Evolutionary conservation across 805 yeast genomes (phyloP).

Genomic region (Myxozyma lipomycoides): DNA sequence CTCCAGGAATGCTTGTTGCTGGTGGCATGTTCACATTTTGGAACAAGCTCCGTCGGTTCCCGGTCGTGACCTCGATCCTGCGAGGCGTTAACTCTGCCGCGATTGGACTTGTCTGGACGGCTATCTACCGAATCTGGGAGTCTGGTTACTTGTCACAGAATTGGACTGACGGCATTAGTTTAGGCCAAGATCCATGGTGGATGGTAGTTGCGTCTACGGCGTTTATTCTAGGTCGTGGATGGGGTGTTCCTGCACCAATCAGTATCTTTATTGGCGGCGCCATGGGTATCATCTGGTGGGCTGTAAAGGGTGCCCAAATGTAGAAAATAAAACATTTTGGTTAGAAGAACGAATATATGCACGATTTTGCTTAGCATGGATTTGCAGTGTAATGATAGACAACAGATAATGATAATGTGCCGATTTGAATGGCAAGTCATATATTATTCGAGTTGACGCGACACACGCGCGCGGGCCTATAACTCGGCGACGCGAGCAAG

Average conservation of each 20-base stretch:
- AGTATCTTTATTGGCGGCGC: constrained; percentile 18
- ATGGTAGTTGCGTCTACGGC: constrained; percentile 19
- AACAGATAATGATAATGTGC: too few relatives aligned
- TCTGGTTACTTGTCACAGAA: constrained; percentile 14
- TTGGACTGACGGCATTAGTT: constrained; percentile 7
- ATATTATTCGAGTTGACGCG: too few relatives aligned
- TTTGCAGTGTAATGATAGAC: too few relatives aligned
- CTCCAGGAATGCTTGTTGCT: constrained; percentile 25
- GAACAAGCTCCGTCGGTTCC: constrained; percentile 21
- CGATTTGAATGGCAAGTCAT: too few relatives aligned
- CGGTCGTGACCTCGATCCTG: constrained; percentile 10
- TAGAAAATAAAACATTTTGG: background rate
- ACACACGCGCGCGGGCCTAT: too few relatives aligned
- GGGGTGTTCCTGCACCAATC: constrained; percentile 19
- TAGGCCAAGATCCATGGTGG: constrained; percentile 27
- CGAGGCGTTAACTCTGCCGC: constrained; percentile 27
- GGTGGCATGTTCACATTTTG: constrained; percentile 27
- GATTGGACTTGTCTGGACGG: constrained; percentile 24
- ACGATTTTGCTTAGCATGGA: too few relatives aligned
- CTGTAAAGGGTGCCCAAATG: background rate
- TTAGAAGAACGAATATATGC: too few relatives aligned
- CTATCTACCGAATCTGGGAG: constrained; percentile 26
- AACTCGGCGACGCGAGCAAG: too few relatives aligned
- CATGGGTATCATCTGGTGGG: constrained; percentile 26
- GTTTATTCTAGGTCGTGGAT: constrained; percentile 15